Evolutionary conservation across 345 rosid genomes (phyloP).

Genomic region (Iberis pinnata): DNA sequence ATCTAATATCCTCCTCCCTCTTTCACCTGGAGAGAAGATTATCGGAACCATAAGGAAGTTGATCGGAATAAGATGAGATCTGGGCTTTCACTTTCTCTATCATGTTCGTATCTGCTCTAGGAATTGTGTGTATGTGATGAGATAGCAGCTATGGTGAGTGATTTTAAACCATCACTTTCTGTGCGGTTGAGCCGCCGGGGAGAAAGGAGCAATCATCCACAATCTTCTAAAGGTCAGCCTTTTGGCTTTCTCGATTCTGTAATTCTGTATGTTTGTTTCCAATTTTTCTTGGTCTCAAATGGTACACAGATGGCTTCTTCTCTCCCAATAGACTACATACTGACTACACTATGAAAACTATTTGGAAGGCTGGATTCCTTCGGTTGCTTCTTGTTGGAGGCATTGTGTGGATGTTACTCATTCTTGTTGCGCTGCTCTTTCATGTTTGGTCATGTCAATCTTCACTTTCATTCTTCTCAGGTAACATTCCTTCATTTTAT

Average conservation of each 20-base stretch:
- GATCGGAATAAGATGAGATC: not conserved
- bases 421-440: slow-evolving; percentile 56
- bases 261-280: no score
- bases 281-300: no score
- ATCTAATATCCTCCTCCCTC: no score
- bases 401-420: slow-evolving; percentile 81
- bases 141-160: slow-evolving; percentile 39
- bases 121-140: slow-evolving; percentile 1
- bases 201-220: slow-evolving; percentile 42
- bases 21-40: no score
- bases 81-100: not conserved
- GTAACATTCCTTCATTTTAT: no score
- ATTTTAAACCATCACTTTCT: slow-evolving; percentile 49
- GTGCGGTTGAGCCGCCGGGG: slow-evolving; percentile 39
- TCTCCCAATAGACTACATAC: slow-evolving; percentile 43
- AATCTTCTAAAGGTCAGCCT: slow-evolving; percentile 36
- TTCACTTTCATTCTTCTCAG: slow-evolving; percentile 68
- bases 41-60: no score
- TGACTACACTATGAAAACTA: slow-evolving; percentile 42
- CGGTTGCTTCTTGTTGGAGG: slow-evolving; percentile 73
- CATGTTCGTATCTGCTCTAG: not conserved
- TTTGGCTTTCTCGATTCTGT: not conserved
- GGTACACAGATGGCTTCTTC: slow-evolving; percentile 44
- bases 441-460: slow-evolving; percentile 91
- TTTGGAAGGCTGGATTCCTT: slow-evolving; percentile 73